These are phyloP conservation scores for Volvariella volvacea DNA, from an alignment of 1,284 basidiomycete genomes.

Conservation along the genomic window DNA sequence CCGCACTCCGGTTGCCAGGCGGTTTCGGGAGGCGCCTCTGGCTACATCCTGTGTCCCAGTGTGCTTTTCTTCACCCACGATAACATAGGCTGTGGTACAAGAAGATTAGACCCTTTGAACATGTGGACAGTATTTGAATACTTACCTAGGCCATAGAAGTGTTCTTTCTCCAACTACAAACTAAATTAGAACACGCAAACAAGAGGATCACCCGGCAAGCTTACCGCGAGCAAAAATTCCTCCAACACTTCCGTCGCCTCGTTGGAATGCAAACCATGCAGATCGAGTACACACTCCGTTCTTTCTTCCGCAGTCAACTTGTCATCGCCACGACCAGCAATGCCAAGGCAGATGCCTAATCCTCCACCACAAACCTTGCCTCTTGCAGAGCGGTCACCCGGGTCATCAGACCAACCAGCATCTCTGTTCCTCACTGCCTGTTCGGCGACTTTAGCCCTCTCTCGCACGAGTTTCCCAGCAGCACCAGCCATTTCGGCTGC, in stretches of 20 bases:
- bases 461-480: slow-evolving; percentile 74
- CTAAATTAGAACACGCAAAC: slow-evolving; percentile 2
- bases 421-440: slow-evolving; percentile 69
- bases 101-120: slow-evolving; percentile 6
- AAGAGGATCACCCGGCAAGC: slow-evolving; percentile 23
- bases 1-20: slow-evolving; percentile 79
- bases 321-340: slow-evolving; percentile 58
- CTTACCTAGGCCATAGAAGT: slow-evolving; percentile 78
- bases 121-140: slow-evolving; percentile 8
- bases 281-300: slow-evolving; percentile 74
- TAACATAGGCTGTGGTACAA: slow-evolving; percentile 61
- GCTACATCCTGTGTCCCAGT: slow-evolving; percentile 81
- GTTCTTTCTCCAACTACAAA: slow-evolving; percentile 74
- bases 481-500: slow-evolving; percentile 75
- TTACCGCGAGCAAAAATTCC: slow-evolving; percentile 81
- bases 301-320: slow-evolving; percentile 73
- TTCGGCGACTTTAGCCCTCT: slow-evolving; percentile 71
- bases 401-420: slow-evolving; percentile 75
- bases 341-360: slow-evolving; percentile 80
- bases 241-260: slow-evolving; percentile 91
- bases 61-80: slow-evolving; percentile 96
- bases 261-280: slow-evolving; percentile 84
- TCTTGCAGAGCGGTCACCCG: slow-evolving; percentile 66
- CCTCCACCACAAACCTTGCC: slow-evolving; percentile 80
- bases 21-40: slow-evolving; percentile 75